Conservation (phyloP, 1,139 yeast species). For the Lodderomyces oxycetoniae region DNA sequence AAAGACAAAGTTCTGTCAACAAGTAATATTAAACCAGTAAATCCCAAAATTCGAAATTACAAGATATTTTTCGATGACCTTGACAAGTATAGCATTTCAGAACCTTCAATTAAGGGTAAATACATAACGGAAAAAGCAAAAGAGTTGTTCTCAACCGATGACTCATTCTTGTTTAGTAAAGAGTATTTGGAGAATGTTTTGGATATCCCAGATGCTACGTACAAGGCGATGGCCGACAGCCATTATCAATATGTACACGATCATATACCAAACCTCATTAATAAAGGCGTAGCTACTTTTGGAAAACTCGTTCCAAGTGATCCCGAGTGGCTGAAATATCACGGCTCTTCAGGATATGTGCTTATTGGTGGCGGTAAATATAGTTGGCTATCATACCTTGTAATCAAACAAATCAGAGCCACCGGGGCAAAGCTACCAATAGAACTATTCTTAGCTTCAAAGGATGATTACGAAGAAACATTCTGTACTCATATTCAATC, state of each 20-base stretch:
- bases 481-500: slow-evolving; percentile 53
- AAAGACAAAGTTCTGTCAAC: slow-evolving; percentile 2
- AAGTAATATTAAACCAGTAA: slow-evolving; percentile 7
- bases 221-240: slow-evolving; percentile 27
- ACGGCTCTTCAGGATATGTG: slow-evolving; percentile 38
- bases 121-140: slow-evolving; percentile 31
- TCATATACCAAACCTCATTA: slow-evolving; percentile 29
- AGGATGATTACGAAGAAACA: slow-evolving; percentile 44
- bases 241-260: slow-evolving; percentile 29
- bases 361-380: slow-evolving; percentile 43
- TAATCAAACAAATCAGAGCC: slow-evolving; percentile 38
- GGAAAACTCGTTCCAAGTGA: slow-evolving; percentile 33
- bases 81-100: slow-evolving; percentile 24
- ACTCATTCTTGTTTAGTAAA: slow-evolving; percentile 31
- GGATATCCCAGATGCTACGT: slow-evolving; percentile 32
- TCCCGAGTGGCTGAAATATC: slow-evolving; percentile 34
- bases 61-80: slow-evolving; percentile 30
- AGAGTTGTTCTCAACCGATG: slow-evolving; percentile 25
- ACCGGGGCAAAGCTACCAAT: slow-evolving; percentile 39
- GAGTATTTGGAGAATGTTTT: slow-evolving; percentile 37
- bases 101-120: slow-evolving; percentile 32
- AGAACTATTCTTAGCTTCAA: slow-evolving; percentile 50
- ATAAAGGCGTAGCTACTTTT: slow-evolving; percentile 32
- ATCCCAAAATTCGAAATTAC: slow-evolving; percentile 20
- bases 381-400: slow-evolving; percentile 43